phyloP scores from a whole-genome alignment of 1,284 basidiomycete species.

The Gymnopus androsaceus region DNA sequence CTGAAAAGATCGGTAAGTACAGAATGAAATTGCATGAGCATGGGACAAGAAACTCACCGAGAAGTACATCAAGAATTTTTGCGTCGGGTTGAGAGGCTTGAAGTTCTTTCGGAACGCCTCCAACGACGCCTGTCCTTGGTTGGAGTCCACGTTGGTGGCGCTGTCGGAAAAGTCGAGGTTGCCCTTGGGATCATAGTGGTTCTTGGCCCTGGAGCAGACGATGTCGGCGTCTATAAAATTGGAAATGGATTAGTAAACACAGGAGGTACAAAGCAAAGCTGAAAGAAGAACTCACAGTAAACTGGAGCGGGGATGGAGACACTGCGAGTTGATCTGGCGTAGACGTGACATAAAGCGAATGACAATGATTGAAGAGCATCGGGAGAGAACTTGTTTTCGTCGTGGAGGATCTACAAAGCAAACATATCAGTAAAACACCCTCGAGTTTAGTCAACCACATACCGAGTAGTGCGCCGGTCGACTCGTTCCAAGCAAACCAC shows the following conservation, averaged over 20 bases:
- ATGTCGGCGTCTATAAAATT: conserved; percentile 88
- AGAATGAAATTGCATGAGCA: too few relatives aligned
- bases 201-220: conserved; percentile 78
- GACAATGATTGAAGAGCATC: conserved; percentile 71
- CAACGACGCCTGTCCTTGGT: not conserved
- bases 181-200: conserved; percentile 80
- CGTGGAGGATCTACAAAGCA: conserved; percentile 29
- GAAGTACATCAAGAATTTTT: conserved; percentile 15
- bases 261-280: too few relatives aligned
- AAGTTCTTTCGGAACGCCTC: conserved; percentile 12
- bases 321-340: conserved; percentile 78
- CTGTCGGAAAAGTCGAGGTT: conserved; percentile 71
- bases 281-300: conserved; percentile 78
- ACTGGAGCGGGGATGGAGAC: conserved; percentile 85
- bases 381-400: conserved; percentile 35
- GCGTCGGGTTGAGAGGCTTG: not conserved
- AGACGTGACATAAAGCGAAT: conserved; percentile 79
- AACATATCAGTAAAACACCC: not conserved
- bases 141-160: conserved; percentile 1
- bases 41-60: conserved; percentile 13
- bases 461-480: conserved; percentile 68
- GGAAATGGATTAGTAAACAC: too few relatives aligned
- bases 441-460: conserved; percentile 7
- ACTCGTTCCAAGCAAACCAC: conserved; percentile 66
- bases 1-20: too few relatives aligned